Evolutionary conservation across 208 protist species (phyloP).

Genomic region (Blastocrithidia nonstop): DNA sequence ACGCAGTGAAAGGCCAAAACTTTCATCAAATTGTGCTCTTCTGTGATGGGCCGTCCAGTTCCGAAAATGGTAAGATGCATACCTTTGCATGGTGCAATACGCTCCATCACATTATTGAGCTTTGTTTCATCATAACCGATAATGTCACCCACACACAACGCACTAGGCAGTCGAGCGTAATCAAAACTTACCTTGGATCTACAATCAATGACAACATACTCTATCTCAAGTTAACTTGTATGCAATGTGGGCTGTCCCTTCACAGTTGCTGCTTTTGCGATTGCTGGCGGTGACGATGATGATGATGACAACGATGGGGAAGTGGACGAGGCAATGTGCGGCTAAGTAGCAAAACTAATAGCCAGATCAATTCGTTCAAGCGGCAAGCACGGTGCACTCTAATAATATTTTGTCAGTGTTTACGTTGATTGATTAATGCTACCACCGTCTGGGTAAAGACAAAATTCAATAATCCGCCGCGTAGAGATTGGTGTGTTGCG

Average conservation of each 20-base stretch:
- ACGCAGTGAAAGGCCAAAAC: slow-evolving; percentile 72
- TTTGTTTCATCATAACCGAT: slow-evolving; percentile 18
- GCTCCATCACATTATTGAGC: slow-evolving; percentile 21
- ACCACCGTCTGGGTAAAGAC: slow-evolving; percentile 28
- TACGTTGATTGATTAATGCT: slow-evolving; percentile 29
- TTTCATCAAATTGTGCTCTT: slow-evolving; percentile 81
- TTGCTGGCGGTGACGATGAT: background rate
- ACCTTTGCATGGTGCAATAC: slow-evolving; percentile 23
- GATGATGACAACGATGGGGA: background rate
- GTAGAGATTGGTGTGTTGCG: slow-evolving; percentile 50
- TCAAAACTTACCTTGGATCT: slow-evolving; percentile 61
- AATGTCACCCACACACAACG: slow-evolving; percentile 47
- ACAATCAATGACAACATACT: slow-evolving; percentile 83
- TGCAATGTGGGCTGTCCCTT: background rate
- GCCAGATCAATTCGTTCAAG: slow-evolving; percentile 60
- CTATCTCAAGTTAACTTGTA: slow-evolving; percentile 10
- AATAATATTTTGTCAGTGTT: slow-evolving; percentile 44
- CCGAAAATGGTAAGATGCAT: slow-evolving; percentile 53
- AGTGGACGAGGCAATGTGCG: background rate
- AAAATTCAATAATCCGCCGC: slow-evolving; percentile 45
- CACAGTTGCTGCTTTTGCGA: background rate
- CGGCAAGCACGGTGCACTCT: slow-evolving; percentile 27
- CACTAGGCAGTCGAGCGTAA: slow-evolving; percentile 66
- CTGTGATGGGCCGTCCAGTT: slow-evolving; percentile 50
- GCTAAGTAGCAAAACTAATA: slow-evolving; percentile 21